Conservation (phyloP, 495 filamentous ascomycete genomes). For the Aspergillus baeticus region DNA sequence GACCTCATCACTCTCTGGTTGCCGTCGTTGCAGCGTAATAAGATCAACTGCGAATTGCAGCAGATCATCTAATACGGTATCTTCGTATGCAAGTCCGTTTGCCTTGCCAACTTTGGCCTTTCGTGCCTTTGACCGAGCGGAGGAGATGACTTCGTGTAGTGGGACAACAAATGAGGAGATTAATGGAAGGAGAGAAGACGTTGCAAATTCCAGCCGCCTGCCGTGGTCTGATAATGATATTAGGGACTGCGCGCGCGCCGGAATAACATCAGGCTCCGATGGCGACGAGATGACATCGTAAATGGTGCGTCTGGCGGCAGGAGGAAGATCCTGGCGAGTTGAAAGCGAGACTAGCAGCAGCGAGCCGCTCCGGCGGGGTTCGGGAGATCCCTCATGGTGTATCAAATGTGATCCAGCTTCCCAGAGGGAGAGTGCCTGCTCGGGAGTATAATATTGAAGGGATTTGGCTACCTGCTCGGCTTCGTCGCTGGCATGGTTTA, state of each 20-base stretch:
- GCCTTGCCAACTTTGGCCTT: constrained; percentile 50
- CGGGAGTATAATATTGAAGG: constrained; percentile 37
- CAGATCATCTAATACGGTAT: constrained; percentile 64
- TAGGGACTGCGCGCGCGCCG: constrained; percentile 39
- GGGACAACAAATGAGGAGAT: constrained; percentile 43
- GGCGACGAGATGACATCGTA: constrained; percentile 40
- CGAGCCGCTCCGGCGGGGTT: constrained; percentile 39
- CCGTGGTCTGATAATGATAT: constrained; percentile 48
- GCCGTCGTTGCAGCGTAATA: constrained; percentile 80
- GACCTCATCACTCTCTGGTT: constrained; percentile 66
- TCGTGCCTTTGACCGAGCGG: constrained; percentile 40
- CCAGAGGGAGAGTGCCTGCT: constrained; percentile 44
- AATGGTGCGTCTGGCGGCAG: constrained; percentile 30
- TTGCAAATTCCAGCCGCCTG: constrained; percentile 44
- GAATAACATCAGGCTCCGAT: constrained; percentile 39
- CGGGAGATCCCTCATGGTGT: constrained; percentile 35
- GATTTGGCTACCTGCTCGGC: constrained; percentile 36
- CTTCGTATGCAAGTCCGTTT: constrained; percentile 53
- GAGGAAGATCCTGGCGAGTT: constrained; percentile 42
- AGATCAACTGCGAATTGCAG: constrained; percentile 76
- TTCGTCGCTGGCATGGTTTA: constrained; percentile 41
- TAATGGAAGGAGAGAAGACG: constrained; percentile 39
- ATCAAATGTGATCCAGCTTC: constrained; percentile 42
- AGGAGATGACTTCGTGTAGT: constrained; percentile 38
- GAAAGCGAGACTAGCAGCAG: constrained; percentile 39